Conservation (phyloP, 1,139 yeast genomes). For the Kodamaea sp. region DNA sequence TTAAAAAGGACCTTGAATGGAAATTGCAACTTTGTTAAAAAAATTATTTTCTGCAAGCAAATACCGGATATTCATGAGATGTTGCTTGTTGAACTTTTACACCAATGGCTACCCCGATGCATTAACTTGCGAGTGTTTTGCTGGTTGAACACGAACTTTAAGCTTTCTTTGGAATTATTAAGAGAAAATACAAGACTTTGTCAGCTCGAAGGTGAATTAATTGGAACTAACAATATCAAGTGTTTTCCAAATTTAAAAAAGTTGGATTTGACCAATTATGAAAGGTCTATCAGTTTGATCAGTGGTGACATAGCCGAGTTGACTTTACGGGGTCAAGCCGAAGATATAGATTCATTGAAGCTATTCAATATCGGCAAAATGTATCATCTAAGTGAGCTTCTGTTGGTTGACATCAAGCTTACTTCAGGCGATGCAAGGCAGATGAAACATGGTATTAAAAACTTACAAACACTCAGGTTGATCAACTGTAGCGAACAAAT, state of each 20-base stretch:
- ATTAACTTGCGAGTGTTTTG: slow-evolving; percentile 10
- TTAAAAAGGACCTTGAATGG: slow-evolving; percentile 8
- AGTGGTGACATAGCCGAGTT: too few species aligned
- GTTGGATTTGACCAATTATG: slow-evolving; percentile 6
- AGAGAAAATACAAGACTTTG: slow-evolving; percentile 3
- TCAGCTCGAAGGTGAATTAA: slow-evolving; percentile 11
- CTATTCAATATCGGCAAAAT: too few species aligned
- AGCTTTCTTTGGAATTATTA: slow-evolving; percentile 9
- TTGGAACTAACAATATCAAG: background rate
- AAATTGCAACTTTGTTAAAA: slow-evolving; percentile 5
- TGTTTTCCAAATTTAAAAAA: slow-evolving; percentile 5
- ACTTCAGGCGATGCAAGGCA: slow-evolving; percentile 4
- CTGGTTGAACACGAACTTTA: slow-evolving; percentile 13
- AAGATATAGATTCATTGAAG: too few species aligned
- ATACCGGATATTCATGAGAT: slow-evolving; percentile 14
- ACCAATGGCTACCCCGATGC: slow-evolving; percentile 7
- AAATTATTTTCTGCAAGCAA: slow-evolving; percentile 8
- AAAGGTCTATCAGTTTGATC: too few species aligned
- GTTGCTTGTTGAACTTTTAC: slow-evolving; percentile 7
- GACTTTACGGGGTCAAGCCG: too few species aligned
- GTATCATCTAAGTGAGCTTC: too few species aligned
- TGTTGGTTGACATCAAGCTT: slow-evolving; percentile 2
- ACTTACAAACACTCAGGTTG: slow-evolving; percentile 12
- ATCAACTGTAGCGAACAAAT: slow-evolving; percentile 21
- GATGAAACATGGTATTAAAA: background rate